A percentile compares a stretch with the other conserved stretches of the same genome.
Evolutionary conservation across 116 monocot species (phyloP).

Genomic region (Iris pallida): DNA sequence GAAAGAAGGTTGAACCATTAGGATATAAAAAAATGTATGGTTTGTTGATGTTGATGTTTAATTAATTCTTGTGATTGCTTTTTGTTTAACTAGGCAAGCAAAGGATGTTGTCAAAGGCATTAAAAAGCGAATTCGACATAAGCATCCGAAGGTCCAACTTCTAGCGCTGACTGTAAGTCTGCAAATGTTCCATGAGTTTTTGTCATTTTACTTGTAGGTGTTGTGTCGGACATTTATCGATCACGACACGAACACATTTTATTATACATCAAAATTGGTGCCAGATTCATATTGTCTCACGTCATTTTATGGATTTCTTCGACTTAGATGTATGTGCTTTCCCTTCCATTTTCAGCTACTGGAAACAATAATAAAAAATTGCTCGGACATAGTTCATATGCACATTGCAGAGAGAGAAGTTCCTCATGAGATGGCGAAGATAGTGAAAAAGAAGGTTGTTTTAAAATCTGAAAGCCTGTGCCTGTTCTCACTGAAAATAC

Average conservation of each 20-base stretch:
- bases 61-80: background rate
- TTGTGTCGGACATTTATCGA: no score
- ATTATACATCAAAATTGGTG: no score
- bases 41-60: no score
- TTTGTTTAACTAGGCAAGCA: constrained; percentile 3
- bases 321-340: background rate
- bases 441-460: constrained; percentile 60
- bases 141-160: constrained; percentile 16
- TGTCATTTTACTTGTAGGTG: background rate
- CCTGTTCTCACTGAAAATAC: background rate
- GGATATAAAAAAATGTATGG: no score
- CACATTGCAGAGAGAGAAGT: constrained; percentile 50
- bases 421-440: constrained; percentile 54
- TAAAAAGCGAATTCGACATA: constrained; percentile 14
- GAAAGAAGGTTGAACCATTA: no score
- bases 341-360: constrained; percentile 31
- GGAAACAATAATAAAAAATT: constrained; percentile 54
- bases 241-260: no score
- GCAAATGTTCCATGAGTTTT: background rate
- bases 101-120: constrained; percentile 14
- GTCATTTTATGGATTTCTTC: no score
- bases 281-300: no score
- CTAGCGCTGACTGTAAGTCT: constrained; percentile 15
- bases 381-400: constrained; percentile 53
- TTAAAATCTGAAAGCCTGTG: no score